These are phyloP conservation scores for Physcomitrium patens DNA, from an alignment of 225 moss, liverwort and hornwort genomes.

Conservation along the genomic window DNA sequence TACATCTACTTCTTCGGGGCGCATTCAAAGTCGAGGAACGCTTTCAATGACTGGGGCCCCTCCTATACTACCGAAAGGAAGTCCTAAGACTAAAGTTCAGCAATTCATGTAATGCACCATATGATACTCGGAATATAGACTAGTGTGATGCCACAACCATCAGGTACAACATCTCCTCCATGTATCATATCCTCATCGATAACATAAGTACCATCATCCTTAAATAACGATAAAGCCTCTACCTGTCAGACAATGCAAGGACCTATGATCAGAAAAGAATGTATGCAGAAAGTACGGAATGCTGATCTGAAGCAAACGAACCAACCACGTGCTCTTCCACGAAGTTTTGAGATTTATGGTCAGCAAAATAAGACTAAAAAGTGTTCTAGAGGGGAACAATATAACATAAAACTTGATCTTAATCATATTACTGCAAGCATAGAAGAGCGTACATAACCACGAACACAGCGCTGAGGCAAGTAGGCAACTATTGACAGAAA, in stretches of 20 bases:
- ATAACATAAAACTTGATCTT: not conserved
- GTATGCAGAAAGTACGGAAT: not conserved
- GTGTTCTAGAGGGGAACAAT: no score
- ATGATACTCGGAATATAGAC: not conserved
- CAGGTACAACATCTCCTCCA: slow-evolving; percentile 24
- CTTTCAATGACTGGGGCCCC: not conserved
- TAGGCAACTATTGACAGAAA: no score
- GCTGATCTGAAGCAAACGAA: slow-evolving; percentile 1
- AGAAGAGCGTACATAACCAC: no score
- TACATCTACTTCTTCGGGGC: slow-evolving; percentile 48
- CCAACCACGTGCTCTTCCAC: not conserved
- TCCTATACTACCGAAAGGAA: slow-evolving; percentile 6
- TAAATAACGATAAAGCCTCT: slow-evolving; percentile 13
- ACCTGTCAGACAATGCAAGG: slow-evolving; percentile 19
- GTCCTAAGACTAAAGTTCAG: slow-evolving; percentile 9
- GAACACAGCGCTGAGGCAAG: no score
- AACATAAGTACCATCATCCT: slow-evolving; percentile 15
- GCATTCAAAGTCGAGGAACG: slow-evolving; percentile 15
- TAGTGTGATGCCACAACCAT: slow-evolving; percentile 28
- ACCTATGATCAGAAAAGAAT: not conserved
- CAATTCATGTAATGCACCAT: slow-evolving; percentile 19
- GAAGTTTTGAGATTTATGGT: slow-evolving; percentile 1
- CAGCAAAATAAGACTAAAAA: not conserved
- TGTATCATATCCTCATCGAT: slow-evolving; percentile 34
- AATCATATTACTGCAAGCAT: no score